These are phyloP conservation scores for Pisolithus microcarpus DNA, from an alignment of 768 basidiomycete species.

Conservation along the genomic window DNA sequence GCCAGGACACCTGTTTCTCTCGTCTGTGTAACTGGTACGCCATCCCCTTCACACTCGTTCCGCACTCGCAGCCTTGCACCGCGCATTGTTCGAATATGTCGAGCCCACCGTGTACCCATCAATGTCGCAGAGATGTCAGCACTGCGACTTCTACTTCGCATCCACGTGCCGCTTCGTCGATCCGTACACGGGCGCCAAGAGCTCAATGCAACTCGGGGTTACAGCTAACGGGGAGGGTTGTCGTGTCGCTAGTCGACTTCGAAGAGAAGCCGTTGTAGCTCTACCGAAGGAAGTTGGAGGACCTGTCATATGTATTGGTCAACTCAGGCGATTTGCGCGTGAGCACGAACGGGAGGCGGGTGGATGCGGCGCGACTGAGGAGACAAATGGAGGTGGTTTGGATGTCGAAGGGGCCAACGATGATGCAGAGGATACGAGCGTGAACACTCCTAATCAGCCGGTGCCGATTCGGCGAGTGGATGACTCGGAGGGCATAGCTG, in stretches of 20 bases:
- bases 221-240: slow-evolving; percentile 93
- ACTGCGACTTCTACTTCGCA: slow-evolving; percentile 83
- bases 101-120: slow-evolving; percentile 55
- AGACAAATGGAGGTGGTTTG: too few relatives aligned
- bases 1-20: slow-evolving; percentile 34
- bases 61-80: slow-evolving; percentile 42
- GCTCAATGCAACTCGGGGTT: slow-evolving; percentile 67
- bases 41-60: slow-evolving; percentile 34
- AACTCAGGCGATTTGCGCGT: slow-evolving; percentile 29
- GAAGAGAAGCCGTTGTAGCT: slow-evolving; percentile 71
- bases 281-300: slow-evolving; percentile 66
- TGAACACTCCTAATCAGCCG: slow-evolving; percentile 27
- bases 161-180: slow-evolving; percentile 77
- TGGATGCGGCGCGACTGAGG: not conserved
- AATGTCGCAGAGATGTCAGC: slow-evolving; percentile 85
- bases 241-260: slow-evolving; percentile 69
- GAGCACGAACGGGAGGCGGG: slow-evolving; percentile 2
- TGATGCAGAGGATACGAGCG: slow-evolving; percentile 43
- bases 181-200: slow-evolving; percentile 35
- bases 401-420: slow-evolving; percentile 33
- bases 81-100: slow-evolving; percentile 50
- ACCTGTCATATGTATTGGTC: slow-evolving; percentile 70
- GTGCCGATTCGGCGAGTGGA: slow-evolving; percentile 43
- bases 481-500: slow-evolving; percentile 32
- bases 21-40: slow-evolving; percentile 78